Evolutionary conservation across 2,329 filamentous ascomycete genomes (phyloP).

Genomic region (Pseudogymnoascus sp.): DNA sequence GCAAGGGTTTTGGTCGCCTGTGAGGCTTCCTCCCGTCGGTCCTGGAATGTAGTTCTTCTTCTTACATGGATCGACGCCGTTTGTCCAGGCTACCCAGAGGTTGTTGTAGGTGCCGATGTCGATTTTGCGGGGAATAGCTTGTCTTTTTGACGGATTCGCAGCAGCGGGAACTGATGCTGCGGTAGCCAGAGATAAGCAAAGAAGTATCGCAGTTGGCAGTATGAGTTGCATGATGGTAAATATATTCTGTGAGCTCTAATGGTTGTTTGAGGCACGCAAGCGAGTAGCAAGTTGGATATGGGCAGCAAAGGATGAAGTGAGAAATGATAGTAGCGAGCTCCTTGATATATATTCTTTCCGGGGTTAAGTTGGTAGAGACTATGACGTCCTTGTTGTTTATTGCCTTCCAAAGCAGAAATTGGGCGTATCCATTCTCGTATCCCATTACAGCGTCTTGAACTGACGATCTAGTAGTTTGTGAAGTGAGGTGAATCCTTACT

Average conservation of each 20-base stretch:
- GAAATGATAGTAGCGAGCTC: not conserved
- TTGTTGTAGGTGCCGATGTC: not conserved
- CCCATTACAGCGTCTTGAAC: not conserved
- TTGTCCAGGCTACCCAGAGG: not conserved
- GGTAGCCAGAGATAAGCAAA: not conserved
- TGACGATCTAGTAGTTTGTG: not conserved
- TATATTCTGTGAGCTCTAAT: not conserved
- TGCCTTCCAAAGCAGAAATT: not conserved
- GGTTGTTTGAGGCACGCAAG: not conserved
- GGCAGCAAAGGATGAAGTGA: not conserved
- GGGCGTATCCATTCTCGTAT: not conserved
- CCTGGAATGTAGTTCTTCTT: not conserved
- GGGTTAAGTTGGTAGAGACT: not conserved
- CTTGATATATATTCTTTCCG: not conserved
- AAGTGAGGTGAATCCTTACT: not conserved
- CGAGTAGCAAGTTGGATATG: not conserved
- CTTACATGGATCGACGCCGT: slow-evolving; percentile 1
- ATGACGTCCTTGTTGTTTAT: not conserved
- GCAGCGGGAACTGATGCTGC: not conserved
- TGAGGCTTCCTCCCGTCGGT: not conserved
- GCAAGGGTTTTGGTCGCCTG: not conserved
- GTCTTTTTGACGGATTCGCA: not conserved
- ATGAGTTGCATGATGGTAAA: not conserved
- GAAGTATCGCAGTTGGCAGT: not conserved
- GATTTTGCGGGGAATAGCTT: not conserved